These are phyloP conservation scores for Lactarius vividus DNA, from an alignment of 768 basidiomycete species.

Conservation along the genomic window DNA sequence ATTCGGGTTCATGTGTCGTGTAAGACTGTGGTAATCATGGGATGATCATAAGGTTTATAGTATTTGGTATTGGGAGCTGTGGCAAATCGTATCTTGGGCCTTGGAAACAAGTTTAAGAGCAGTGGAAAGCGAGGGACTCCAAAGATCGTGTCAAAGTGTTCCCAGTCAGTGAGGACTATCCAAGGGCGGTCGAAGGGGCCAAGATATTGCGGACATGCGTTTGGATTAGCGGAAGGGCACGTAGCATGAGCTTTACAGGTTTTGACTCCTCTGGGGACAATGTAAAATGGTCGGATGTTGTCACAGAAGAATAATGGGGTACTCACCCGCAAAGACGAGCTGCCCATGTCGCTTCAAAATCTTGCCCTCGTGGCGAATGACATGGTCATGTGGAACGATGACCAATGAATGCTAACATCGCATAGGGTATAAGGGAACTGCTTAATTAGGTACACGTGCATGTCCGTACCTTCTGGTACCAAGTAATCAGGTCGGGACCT, in stretches of 20 bases:
- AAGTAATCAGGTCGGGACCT: conserved; percentile 34
- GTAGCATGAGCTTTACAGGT: conserved; percentile 69
- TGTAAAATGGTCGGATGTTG: background rate
- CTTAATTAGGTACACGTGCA: background rate
- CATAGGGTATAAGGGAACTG: conserved; percentile 7
- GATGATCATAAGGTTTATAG: conserved; percentile 20
- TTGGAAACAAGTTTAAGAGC: conserved; percentile 6
- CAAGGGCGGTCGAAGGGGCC: background rate
- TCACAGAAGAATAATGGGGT: background rate
- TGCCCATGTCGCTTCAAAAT: conserved; percentile 61
- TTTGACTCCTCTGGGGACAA: conserved; percentile 56
- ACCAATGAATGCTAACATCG: conserved; percentile 66
- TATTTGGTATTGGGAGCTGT: conserved; percentile 22
- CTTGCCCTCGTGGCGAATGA: conserved; percentile 41
- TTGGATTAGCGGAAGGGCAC: conserved; percentile 26
- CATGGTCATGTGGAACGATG: conserved; percentile 64
- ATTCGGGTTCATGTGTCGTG: background rate
- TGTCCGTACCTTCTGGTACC: conserved; percentile 66
- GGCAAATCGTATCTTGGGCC: conserved; percentile 14
- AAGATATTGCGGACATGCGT: conserved; percentile 24
- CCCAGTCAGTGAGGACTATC: background rate
- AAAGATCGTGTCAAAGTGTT: background rate
- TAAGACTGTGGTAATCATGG: background rate
- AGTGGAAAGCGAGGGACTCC: background rate
- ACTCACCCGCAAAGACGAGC: conserved; percentile 59